phyloP scores from a whole-genome alignment of 2,329 filamentous ascomycete genomes.

The Emergomyces africanus region DNA sequence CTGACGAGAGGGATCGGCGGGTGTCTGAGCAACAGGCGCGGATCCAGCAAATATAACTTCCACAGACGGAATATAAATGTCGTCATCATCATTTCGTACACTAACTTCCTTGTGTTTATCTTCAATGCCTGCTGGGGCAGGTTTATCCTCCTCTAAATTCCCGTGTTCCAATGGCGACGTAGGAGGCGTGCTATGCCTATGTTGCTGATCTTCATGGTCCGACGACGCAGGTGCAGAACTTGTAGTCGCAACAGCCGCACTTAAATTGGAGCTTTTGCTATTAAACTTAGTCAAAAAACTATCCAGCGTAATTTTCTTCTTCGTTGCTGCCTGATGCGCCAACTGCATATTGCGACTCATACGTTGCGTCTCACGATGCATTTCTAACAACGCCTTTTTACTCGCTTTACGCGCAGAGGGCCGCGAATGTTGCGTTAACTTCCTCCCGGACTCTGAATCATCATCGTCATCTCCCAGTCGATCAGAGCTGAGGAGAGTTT shows the following conservation, averaged over 20 bases:
- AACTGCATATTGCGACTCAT: slow-evolving; percentile 84
- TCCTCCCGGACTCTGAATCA: slow-evolving; percentile 48
- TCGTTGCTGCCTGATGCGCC: slow-evolving; percentile 76
- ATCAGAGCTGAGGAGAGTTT: slow-evolving; percentile 22
- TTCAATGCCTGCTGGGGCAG: not conserved
- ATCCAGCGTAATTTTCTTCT: slow-evolving; percentile 77
- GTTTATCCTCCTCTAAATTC: slow-evolving; percentile 8
- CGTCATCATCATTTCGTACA: not conserved
- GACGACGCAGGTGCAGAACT: slow-evolving; percentile 29
- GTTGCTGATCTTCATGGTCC: slow-evolving; percentile 26
- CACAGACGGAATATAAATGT: not conserved
- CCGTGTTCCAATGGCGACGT: slow-evolving; percentile 46
- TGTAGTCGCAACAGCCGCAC: slow-evolving; percentile 11
- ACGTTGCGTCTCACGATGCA: slow-evolving; percentile 87
- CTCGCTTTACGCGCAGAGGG: slow-evolving; percentile 67
- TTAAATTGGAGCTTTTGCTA: slow-evolving; percentile 41
- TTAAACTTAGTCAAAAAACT: slow-evolving; percentile 78
- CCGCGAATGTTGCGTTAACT: slow-evolving; percentile 55
- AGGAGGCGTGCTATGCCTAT: slow-evolving; percentile 51
- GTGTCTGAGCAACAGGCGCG: not conserved
- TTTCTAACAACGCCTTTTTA: slow-evolving; percentile 89
- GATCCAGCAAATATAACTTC: slow-evolving; percentile 1
- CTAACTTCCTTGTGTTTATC: not conserved
- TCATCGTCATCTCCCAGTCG: slow-evolving; percentile 19
- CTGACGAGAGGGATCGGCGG: not conserved